Conservation (phyloP, 768 basidiomycete genomes). For the Macrolepiota albuminosa region DNA sequence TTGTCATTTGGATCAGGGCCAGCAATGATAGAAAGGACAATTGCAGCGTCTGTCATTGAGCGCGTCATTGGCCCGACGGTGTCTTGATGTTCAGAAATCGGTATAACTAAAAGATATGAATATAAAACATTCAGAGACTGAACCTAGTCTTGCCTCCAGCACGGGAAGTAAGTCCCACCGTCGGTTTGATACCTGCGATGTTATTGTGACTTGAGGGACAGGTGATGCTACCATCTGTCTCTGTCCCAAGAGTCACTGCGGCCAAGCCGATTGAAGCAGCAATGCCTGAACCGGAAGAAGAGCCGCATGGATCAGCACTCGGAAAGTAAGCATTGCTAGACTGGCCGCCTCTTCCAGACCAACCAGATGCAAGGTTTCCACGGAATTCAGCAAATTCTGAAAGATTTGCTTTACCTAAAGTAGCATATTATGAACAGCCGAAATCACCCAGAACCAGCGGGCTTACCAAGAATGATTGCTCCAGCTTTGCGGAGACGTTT, state of each 20-base stretch:
- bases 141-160: slow-evolving; percentile 40
- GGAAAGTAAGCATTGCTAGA: slow-evolving; percentile 45
- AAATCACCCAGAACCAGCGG: background rate
- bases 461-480: slow-evolving; percentile 39
- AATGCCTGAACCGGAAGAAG: slow-evolving; percentile 56
- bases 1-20: slow-evolving; percentile 52
- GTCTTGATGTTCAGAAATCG: slow-evolving; percentile 54
- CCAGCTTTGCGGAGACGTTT: slow-evolving; percentile 38
- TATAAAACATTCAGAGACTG: background rate
- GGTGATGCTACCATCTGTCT: slow-evolving; percentile 52
- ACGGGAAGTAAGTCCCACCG: slow-evolving; percentile 53
- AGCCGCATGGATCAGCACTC: slow-evolving; percentile 50
- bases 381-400: slow-evolving; percentile 29
- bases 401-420: slow-evolving; percentile 48
- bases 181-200: slow-evolving; percentile 56
- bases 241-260: slow-evolving; percentile 44
- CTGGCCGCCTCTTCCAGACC: slow-evolving; percentile 57
- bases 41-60: slow-evolving; percentile 49
- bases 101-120: slow-evolving; percentile 36
- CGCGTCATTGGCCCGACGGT: slow-evolving; percentile 55
- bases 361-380: slow-evolving; percentile 30
- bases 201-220: slow-evolving; percentile 51
- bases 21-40: slow-evolving; percentile 52
- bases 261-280: slow-evolving; percentile 47
- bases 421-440: background rate